Evolutionary conservation across 2,329 filamentous ascomycete species (phyloP).

Genomic region (Trichoderma hamatum): DNA sequence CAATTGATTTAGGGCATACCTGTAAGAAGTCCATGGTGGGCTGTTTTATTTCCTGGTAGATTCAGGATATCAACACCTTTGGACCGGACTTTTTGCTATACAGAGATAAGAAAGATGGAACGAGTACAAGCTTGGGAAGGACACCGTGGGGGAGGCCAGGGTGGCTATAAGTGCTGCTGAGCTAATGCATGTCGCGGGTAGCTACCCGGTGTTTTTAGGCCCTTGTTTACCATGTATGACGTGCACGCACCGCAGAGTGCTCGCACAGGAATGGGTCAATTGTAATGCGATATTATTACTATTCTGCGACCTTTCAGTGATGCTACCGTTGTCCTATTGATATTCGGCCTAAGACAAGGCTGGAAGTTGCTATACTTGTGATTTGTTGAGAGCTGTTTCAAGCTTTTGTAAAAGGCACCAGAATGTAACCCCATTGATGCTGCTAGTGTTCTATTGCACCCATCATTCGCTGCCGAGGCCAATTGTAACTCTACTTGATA

Average conservation of each 20-base stretch:
- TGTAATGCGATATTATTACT: too few relatives aligned
- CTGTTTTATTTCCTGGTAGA: slow-evolving; percentile 26
- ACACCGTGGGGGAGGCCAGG: slow-evolving; percentile 22
- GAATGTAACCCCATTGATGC: background rate
- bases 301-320: too few relatives aligned
- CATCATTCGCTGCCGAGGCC: too few relatives aligned
- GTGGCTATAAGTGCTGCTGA: slow-evolving; percentile 27
- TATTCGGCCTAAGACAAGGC: background rate
- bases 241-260: background rate
- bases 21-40: slow-evolving; percentile 52
- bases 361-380: background rate
- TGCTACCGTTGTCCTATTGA: too few relatives aligned
- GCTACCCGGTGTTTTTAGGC: background rate
- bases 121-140: background rate
- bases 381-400: background rate
- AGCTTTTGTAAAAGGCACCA: background rate
- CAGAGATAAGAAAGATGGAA: slow-evolving; percentile 13
- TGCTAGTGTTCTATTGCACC: background rate
- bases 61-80: slow-evolving; percentile 19
- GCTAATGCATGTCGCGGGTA: slow-evolving; percentile 24
- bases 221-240: background rate
- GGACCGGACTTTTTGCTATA: background rate
- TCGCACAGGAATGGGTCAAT: background rate
- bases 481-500: background rate
- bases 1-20: slow-evolving; percentile 35